Evolutionary conservation across 2,329 filamentous ascomycete species (phyloP).

Genomic region (Alternaria atra): DNA sequence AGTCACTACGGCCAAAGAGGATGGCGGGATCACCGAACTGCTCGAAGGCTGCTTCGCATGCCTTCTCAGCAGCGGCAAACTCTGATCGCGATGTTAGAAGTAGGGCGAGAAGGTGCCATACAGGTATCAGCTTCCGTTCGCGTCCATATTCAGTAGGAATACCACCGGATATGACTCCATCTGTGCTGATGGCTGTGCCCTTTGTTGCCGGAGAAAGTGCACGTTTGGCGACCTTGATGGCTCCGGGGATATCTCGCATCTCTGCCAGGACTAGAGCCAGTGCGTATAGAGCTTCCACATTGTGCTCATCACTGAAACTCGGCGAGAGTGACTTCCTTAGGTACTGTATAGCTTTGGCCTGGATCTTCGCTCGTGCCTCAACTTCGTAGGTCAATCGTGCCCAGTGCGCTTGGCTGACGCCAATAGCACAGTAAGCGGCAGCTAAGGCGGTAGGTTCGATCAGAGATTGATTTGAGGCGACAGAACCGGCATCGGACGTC

Average conservation of each 20-base stretch:
- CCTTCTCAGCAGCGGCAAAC: constrained; percentile 78
- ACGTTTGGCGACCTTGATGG: constrained; percentile 82
- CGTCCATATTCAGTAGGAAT: constrained; percentile 50
- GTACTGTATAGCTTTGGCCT: constrained; percentile 78
- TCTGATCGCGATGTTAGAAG: constrained; percentile 88
- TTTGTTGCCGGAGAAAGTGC: constrained; percentile 69
- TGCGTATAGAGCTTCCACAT: constrained; percentile 80
- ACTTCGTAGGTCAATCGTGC: constrained; percentile 82
- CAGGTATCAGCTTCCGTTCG: constrained; percentile 73
- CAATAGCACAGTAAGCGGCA: constrained; percentile 80
- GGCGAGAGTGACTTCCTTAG: constrained; percentile 77
- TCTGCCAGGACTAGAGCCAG: constrained; percentile 88
- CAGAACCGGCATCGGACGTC: constrained; percentile 36
- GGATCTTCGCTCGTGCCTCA: constrained; percentile 73
- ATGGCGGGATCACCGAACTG: constrained; percentile 79
- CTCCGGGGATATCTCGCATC: constrained; percentile 78
- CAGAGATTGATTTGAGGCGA: constrained; percentile 44
- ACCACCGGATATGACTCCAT: constrained; percentile 44
- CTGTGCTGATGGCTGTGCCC: constrained; percentile 37
- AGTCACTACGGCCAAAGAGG: constrained; percentile 71
- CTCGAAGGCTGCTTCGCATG: constrained; percentile 90
- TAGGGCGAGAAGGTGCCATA: constrained; percentile 92
- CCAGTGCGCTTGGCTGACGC: constrained; percentile 87
- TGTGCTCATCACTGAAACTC: constrained; percentile 70
- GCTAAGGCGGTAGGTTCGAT: constrained; percentile 70